Evolutionary conservation across 1,284 basidiomycete genomes (phyloP), one percentile per base, ranked within the genome.

Genomic region (Golubevia sp.): DNA sequence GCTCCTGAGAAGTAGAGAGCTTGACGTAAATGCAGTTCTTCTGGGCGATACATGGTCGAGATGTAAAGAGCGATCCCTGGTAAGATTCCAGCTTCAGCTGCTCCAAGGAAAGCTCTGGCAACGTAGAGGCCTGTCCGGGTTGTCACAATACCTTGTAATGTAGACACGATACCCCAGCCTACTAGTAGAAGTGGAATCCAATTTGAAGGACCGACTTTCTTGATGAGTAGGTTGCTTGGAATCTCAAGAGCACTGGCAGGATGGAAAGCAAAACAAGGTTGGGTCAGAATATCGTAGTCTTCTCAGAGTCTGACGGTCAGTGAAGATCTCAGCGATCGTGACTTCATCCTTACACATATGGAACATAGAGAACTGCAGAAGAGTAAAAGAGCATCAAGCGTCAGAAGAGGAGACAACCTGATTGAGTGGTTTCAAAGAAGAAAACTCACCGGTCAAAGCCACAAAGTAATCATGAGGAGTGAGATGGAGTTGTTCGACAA

Each of bases 1-100:
- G 76, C 74, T 24, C 76, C 77, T 7, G 73, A 67, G 53, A 81
- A 81, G 67, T 76, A 79, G 49, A 81, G 62, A 1, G 75, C 73
- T 53, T 79, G 76, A 7, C 78, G 69, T 2, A 79, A 57, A 23
- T 75, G 71, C 21, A 79, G 62, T 44, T 81, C 77, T 20, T 68
- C 58, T 13, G 73, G 73, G 49, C 66, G 71, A 68, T 79, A 81
- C 57, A 81, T 79, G 52, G 73, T 76, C 15, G 77, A 76, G 23
- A 79, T 55, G 58, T 76, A 79, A 0, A 81, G 67, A 7, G 75
- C 64, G 8, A 79, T 48, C 0, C 67, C 73, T n/a, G 76, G 76
- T 0, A 77, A 57, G 55, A 57, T 49, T 25, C 76, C 73, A 2
- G 75, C 77, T 55, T 79, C 77, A 0, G 71, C 57, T 0, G 68